phyloP scores from a whole-genome alignment of 2,329 filamentous ascomycete genomes.

The Dactylonectria estremocensis region DNA sequence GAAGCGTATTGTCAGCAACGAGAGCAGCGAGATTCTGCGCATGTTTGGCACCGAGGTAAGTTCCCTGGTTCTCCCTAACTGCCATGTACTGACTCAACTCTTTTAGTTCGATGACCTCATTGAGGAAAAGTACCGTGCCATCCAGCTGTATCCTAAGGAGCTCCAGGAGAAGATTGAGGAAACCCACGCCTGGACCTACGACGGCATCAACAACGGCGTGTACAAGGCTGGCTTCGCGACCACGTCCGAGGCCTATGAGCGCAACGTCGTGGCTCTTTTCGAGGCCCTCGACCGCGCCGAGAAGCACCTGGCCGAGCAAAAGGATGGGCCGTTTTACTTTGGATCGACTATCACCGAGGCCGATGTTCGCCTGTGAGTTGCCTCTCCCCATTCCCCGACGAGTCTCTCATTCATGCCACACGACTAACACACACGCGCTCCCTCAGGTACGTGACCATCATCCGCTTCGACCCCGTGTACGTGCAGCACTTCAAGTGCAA shows the following conservation, averaged over 20 bases:
- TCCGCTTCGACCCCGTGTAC: constrained; percentile 84
- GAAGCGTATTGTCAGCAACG: constrained; percentile 88
- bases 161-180: constrained; percentile 81
- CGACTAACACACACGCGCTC: constrained; percentile 29
- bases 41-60: constrained; percentile 85
- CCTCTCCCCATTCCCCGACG: background rate
- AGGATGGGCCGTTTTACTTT: constrained; percentile 79
- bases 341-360: constrained; percentile 84
- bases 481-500: constrained; percentile 94
- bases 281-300: constrained; percentile 83
- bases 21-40: constrained; percentile 92
- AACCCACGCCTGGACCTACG: constrained; percentile 86
- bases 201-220: constrained; percentile 79
- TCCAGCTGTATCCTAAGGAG: constrained; percentile 78
- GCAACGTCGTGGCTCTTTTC: constrained; percentile 80
- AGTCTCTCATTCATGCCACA: background rate
- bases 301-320: constrained; percentile 69
- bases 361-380: constrained; percentile 78
- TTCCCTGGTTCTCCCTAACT: background rate
- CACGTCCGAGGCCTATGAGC: constrained; percentile 86
- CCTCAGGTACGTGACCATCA: constrained; percentile 74
- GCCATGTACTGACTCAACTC: constrained; percentile 5
- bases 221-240: constrained; percentile 88
- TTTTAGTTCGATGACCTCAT: constrained; percentile 80
- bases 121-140: constrained; percentile 68